phyloP scores from a whole-genome alignment of 106 monocot genomes.

The Vanilla planifolia region DNA sequence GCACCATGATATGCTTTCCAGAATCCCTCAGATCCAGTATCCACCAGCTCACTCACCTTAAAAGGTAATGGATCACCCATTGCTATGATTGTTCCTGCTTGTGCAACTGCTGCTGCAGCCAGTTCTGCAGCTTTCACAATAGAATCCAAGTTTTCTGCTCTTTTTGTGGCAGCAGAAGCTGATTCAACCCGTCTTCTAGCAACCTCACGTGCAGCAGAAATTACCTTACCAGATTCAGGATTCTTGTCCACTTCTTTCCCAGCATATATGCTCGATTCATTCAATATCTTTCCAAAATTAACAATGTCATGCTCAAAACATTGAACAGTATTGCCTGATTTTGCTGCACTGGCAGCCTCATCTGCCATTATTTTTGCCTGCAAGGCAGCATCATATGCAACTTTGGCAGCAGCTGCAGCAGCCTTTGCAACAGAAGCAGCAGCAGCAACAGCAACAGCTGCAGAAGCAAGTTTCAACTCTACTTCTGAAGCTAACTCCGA shows the following conservation, averaged over 20 bases:
- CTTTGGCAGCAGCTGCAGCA: constrained; percentile 86
- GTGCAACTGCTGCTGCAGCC: constrained; percentile 85
- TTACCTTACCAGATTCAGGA: constrained; percentile 38
- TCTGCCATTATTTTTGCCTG: constrained; percentile 94
- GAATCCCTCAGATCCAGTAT: constrained; percentile 64
- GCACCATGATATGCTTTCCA: constrained; percentile 34
- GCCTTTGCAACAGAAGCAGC: constrained; percentile 92
- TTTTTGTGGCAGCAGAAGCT: constrained; percentile 75
- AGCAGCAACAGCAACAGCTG: constrained; percentile 70
- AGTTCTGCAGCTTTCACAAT: constrained; percentile 92
- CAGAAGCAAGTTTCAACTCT: constrained; percentile 78
- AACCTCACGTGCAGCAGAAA: constrained; percentile 65
- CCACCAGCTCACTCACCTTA: constrained; percentile 47
- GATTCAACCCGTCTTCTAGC: constrained; percentile 68
- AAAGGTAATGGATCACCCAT: constrained; percentile 96
- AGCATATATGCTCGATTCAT: too few relatives aligned
- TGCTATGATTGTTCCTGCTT: constrained; percentile 68
- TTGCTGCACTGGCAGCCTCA: constrained; percentile 39
- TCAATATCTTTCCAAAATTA: constrained; percentile 29
- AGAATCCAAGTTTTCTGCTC: constrained; percentile 89
- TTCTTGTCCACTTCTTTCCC: constrained; percentile 44
- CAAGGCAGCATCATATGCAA: constrained; percentile 78
- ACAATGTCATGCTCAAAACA: constrained; percentile 10
- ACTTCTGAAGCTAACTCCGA: constrained; percentile 47
- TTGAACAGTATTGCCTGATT: constrained; percentile 8